Evolutionary conservation across 176 grass and related monocot species (phyloP).

Genomic region (Oryza glumipatula): DNA sequence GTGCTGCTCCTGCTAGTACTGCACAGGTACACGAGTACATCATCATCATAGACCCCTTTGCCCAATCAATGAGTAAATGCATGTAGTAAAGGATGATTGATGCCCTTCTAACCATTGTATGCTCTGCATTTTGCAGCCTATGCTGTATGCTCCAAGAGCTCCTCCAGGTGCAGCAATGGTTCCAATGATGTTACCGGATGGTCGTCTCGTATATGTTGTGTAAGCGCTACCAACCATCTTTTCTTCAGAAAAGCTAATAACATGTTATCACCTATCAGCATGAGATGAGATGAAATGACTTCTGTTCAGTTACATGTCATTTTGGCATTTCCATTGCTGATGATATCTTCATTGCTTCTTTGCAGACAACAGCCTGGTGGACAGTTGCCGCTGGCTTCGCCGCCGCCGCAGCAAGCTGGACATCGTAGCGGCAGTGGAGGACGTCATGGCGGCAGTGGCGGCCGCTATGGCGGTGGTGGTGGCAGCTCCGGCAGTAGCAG

Average conservation of each 20-base stretch:
- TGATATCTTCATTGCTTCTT: not conserved
- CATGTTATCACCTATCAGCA: not conserved
- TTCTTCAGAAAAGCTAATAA: not conserved
- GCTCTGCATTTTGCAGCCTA: slow-evolving; percentile 51
- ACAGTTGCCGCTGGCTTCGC: slow-evolving; percentile 29
- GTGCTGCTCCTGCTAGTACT: slow-evolving; percentile 43
- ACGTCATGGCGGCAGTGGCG: not conserved
- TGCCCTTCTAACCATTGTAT: slow-evolving; percentile 20
- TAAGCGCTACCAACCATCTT: slow-evolving; percentile 27
- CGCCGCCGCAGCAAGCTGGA: slow-evolving; percentile 25
- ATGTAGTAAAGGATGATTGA: slow-evolving; percentile 6
- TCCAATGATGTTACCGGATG: slow-evolving; percentile 55
- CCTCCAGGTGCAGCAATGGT: slow-evolving; percentile 50
- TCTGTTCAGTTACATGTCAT: not conserved
- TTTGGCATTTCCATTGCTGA: not conserved
- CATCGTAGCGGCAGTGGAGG: slow-evolving; percentile 11
- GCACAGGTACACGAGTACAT: slow-evolving; percentile 49
- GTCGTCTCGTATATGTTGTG: slow-evolving; percentile 55
- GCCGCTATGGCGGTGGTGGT: not conserved
- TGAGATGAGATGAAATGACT: not conserved
- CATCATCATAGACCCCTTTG: not conserved
- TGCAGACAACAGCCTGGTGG: slow-evolving; percentile 51
- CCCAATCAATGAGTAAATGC: not conserved
- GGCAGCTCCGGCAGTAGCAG: slow-evolving; percentile 16
- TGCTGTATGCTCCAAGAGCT: slow-evolving; percentile 51